Evolutionary conservation across 106 monocot species (phyloP).

Genomic region (Triglochin maritima): DNA sequence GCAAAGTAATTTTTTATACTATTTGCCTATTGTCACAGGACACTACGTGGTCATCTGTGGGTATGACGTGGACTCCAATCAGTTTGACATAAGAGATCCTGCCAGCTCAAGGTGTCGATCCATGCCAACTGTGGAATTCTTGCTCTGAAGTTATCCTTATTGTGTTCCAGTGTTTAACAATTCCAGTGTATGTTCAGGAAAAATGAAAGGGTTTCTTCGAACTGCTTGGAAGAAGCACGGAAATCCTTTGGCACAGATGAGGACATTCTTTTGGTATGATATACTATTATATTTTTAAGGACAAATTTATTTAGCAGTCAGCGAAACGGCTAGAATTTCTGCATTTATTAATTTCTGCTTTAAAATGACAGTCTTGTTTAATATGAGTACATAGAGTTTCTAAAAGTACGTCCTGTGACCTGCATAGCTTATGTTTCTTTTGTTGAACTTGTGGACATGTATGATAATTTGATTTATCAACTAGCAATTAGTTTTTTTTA

Average conservation of each 20-base stretch:
- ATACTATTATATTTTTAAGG: no score
- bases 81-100: slow-evolving; percentile 97
- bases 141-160: neutral
- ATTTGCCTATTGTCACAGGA: slow-evolving; percentile 27
- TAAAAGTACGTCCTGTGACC: no score
- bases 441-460: no score
- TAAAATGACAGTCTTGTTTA: no score
- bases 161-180: neutral
- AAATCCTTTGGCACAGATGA: slow-evolving; percentile 44
- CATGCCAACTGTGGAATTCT: no score
- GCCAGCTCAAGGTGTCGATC: slow-evolving; percentile 61
- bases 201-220: slow-evolving; percentile 23
- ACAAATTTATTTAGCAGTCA: no score
- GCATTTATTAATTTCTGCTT: no score
- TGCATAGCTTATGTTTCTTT: no score
- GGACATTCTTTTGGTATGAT: slow-evolving; percentile 33
- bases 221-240: slow-evolving; percentile 31
- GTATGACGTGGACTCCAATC: slow-evolving; percentile 45
- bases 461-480: no score
- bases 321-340: no score
- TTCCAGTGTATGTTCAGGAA: slow-evolving; percentile 14
- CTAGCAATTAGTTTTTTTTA: no score
- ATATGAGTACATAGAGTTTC: no score
- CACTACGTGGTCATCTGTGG: slow-evolving; percentile 93
- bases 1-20: neutral